These are phyloP conservation scores for Monosporascus sp. DNA, from an alignment of 2,329 filamentous ascomycete species.

Conservation along the genomic window DNA sequence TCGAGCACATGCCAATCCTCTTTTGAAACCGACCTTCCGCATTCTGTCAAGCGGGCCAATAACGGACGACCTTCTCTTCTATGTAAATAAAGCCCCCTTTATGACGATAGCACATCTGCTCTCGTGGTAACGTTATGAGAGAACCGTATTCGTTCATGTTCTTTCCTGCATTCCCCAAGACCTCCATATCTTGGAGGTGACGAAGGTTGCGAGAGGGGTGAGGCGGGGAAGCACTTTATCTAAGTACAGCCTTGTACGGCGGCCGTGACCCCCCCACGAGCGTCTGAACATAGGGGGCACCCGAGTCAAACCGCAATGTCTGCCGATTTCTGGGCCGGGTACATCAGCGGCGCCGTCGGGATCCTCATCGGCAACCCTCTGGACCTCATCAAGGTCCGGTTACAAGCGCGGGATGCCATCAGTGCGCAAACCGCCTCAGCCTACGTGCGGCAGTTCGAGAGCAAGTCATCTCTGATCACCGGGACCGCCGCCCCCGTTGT, in stretches of 20 bases:
- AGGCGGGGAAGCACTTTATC: too few relatives aligned
- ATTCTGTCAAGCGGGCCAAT: too few relatives aligned
- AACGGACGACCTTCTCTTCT: too few relatives aligned
- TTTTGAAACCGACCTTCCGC: too few relatives aligned
- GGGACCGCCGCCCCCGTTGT: slow-evolving; percentile 82
- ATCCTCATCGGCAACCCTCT: slow-evolving; percentile 88
- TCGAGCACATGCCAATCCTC: too few relatives aligned
- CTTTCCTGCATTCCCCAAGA: neutral
- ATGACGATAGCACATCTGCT: too few relatives aligned
- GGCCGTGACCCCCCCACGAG: too few relatives aligned
- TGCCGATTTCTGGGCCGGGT: slow-evolving; percentile 90
- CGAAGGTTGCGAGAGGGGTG: neutral
- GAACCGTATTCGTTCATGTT: neutral
- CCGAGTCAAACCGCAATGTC: slow-evolving; percentile 51
- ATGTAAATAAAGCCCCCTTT: too few relatives aligned
- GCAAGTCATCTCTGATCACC: slow-evolving; percentile 38
- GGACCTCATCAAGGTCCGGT: slow-evolving; percentile 63
- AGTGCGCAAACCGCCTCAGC: slow-evolving; percentile 14
- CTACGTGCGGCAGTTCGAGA: slow-evolving; percentile 29
- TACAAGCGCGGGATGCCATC: slow-evolving; percentile 58
- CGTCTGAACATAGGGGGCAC: neutral
- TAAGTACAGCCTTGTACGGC: too few relatives aligned
- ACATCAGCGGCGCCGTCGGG: slow-evolving; percentile 77
- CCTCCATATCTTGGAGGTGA: slow-evolving; percentile 3
- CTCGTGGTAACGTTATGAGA: too few relatives aligned